Base-by-base conservation (phyloP, 2,329 filamentous ascomycete genomes). In the Colletotrichum sp. region DNA sequence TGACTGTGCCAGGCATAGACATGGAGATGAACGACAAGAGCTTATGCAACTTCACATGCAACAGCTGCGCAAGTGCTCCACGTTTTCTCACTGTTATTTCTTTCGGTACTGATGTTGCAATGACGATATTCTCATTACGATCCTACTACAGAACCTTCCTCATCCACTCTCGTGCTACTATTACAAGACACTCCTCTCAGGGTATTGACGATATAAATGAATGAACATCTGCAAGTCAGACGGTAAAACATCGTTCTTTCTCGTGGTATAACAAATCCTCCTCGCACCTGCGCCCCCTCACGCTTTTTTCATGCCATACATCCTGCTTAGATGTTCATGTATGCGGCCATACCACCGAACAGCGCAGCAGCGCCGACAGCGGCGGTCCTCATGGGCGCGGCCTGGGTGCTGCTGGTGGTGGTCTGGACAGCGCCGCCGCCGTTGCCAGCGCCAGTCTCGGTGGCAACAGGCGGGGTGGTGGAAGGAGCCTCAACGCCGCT, bases 401-500 rank as follows among this genome's bases (percentile, higher is more conserved):
- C 80, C 16, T 78, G 78, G 5, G 69, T 79, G 18, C 84, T 84
- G 70, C 83, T 85, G 36, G 84, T 87, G 44, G 81, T 80, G 69
- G 81, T 81, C 15, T 59, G 64, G 6, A 68, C 72, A 10, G 49
- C 72, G 6, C 72, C 77, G 7, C 72, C 71, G n/a, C 68, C 60
- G 28, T 24, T 30, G 10, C 44, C 55, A 5, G 79, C 78, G 30
- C 64, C 77, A 10, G 67, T 80, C 18, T 79, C 81, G 16, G 81
- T 82, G 1, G 82, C 85, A 5, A 85, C 81, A 5, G 85, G 83
- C 44, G 69, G 82, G 78, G 74, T 85, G 3, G 78, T 83, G n/a
- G 86, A 88, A 0, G 90, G 83, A 3, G 85, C 84, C 1, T 88
- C 80, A 44, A 92, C 84, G 32, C 88, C 89, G 24, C 87, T 89